phyloP scores from a whole-genome alignment of 148 eudicot genomes.

The Amaranthus palmeri region DNA sequence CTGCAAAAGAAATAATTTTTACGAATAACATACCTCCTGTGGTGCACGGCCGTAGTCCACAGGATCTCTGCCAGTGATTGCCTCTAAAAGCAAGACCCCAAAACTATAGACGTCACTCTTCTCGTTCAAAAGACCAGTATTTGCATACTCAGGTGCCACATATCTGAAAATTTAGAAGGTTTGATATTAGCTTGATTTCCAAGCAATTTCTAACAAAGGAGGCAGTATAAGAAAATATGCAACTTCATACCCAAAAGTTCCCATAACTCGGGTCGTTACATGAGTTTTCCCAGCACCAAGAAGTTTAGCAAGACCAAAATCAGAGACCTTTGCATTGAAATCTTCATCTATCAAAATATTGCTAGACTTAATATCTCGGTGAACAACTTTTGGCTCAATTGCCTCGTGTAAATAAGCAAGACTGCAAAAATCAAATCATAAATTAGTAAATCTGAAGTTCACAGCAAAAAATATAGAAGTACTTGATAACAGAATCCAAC shows the following conservation, averaged over 20 bases:
- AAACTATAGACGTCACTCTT: slow-evolving; percentile 80
- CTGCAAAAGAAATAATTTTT: no score
- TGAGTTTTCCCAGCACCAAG: slow-evolving; percentile 75
- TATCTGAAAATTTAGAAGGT: slow-evolving; percentile 35
- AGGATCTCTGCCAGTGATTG: slow-evolving; percentile 69
- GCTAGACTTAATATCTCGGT: slow-evolving; percentile 77
- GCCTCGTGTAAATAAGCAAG: slow-evolving; percentile 75
- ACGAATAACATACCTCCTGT: slow-evolving; percentile 64
- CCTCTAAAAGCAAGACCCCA: slow-evolving; percentile 59
- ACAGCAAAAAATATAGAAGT: background rate
- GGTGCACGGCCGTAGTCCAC: slow-evolving; percentile 68
- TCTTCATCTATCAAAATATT: slow-evolving; percentile 62
- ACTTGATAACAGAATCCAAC: background rate
- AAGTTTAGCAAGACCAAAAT: slow-evolving; percentile 75
- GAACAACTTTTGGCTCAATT: slow-evolving; percentile 80
- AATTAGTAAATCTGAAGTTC: background rate
- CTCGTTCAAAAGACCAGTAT: slow-evolving; percentile 69
- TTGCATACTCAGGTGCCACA: slow-evolving; percentile 79
- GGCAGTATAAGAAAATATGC: background rate
- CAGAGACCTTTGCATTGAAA: slow-evolving; percentile 69
- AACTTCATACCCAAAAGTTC: slow-evolving; percentile 62
- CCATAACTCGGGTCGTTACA: slow-evolving; percentile 77
- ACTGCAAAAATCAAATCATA: slow-evolving; percentile 32
- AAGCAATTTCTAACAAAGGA: background rate
- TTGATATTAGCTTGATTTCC: slow-evolving; percentile 3